Evolutionary conservation across 306 rosid genomes (phyloP).

Genomic region (Casuarina equisetifolia): DNA sequence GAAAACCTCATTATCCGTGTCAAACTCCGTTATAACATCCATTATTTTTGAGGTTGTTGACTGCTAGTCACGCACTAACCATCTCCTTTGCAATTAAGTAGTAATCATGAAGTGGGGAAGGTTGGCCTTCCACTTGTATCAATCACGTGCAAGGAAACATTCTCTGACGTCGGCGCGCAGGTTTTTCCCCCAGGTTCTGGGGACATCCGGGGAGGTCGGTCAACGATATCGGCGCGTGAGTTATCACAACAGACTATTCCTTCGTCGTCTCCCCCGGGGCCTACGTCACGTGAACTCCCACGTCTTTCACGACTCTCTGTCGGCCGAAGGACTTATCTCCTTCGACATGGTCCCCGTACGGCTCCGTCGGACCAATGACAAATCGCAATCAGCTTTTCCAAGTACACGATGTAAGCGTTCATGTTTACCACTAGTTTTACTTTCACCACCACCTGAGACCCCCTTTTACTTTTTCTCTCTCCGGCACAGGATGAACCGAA

Average conservation of each 20-base stretch:
- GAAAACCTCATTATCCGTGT: too few relatives aligned
- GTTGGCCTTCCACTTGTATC: background rate
- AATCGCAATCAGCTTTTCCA: too few relatives aligned
- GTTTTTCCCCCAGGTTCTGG: background rate
- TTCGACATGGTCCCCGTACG: too few relatives aligned
- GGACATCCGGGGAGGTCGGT: background rate
- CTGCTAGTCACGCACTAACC: background rate
- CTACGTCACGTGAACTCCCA: constrained; percentile 32
- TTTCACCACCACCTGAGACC: too few relatives aligned
- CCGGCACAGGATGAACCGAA: too few relatives aligned
- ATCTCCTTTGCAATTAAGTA: background rate
- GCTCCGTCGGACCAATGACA: too few relatives aligned
- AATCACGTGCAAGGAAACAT: constrained; percentile 33
- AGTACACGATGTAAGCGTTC: too few relatives aligned
- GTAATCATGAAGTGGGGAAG: background rate
- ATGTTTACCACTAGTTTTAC: too few relatives aligned
- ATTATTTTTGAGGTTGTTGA: background rate
- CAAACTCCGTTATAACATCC: too few relatives aligned
- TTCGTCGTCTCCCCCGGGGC: constrained; percentile 23
- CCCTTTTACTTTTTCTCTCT: too few relatives aligned
- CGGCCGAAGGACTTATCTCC: background rate
- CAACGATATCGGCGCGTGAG: constrained; percentile 31
- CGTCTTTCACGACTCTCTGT: constrained; percentile 23
- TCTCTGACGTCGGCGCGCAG: constrained; percentile 25
- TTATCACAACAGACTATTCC: background rate